These are phyloP conservation scores for Mycena capillaripes DNA, from an alignment of 768 basidiomycete genomes.

Conservation along the genomic window DNA sequence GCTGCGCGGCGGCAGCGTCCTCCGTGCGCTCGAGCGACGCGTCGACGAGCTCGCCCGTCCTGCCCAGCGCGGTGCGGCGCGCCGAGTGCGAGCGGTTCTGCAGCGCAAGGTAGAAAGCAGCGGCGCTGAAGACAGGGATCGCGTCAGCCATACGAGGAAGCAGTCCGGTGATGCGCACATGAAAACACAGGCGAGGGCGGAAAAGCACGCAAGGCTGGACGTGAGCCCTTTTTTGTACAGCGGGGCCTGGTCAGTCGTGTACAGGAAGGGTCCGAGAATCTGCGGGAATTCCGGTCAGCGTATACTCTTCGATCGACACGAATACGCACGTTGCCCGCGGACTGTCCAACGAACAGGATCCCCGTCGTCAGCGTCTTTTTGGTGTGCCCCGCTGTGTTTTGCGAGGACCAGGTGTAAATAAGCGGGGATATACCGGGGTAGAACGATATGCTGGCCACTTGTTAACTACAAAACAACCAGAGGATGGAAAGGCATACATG, in stretches of 20 bases:
- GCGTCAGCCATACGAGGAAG: not conserved
- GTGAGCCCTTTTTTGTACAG: slow-evolving; percentile 32
- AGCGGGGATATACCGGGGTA: slow-evolving; percentile 37
- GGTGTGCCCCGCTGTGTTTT: slow-evolving; percentile 50
- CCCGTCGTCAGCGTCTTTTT: slow-evolving; percentile 52
- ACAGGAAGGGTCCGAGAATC: slow-evolving; percentile 38
- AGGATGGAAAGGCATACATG: slow-evolving; percentile 12
- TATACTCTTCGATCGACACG: not conserved
- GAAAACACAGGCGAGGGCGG: slow-evolving; percentile 20
- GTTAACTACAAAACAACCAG: not conserved
- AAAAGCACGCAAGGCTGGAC: slow-evolving; percentile 32
- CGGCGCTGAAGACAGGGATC: not conserved
- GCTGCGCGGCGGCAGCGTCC: slow-evolving; percentile 31
- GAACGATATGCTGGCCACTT: slow-evolving; percentile 29
- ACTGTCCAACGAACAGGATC: slow-evolving; percentile 52
- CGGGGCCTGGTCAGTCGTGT: slow-evolving; percentile 36
- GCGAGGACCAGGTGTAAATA: slow-evolving; percentile 40
- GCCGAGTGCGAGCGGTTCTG: slow-evolving; percentile 28
- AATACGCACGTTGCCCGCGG: slow-evolving; percentile 49
- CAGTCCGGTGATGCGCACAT: not conserved
- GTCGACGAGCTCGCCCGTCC: slow-evolving; percentile 28
- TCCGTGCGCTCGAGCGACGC: slow-evolving; percentile 34
- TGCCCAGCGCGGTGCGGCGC: slow-evolving; percentile 24
- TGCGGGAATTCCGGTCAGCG: not conserved
- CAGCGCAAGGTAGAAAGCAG: slow-evolving; percentile 24